Percentiles rank a stretch among this genome's conserved stretches.
phyloP scores from a whole-genome alignment of 116 monocot genomes.

The Dioscorea cayenensis region DNA sequence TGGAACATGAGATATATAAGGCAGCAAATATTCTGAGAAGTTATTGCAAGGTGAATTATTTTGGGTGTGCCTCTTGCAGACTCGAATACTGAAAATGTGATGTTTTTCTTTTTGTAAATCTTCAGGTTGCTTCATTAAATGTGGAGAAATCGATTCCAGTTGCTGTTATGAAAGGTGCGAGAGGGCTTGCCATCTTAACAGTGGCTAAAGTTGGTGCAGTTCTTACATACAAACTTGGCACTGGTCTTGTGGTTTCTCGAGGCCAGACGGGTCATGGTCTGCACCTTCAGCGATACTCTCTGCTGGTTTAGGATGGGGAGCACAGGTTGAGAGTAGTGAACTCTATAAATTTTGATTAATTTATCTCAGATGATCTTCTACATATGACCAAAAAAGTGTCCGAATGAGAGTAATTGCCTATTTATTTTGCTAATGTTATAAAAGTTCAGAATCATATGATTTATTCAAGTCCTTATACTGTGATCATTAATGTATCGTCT shows the following conservation, averaged over 20 bases:
- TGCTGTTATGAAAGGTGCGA: conserved; percentile 70
- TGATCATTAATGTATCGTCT: not conserved
- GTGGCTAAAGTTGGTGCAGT: conserved; percentile 79
- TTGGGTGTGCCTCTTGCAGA: not conserved
- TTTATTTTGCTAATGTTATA: too few species aligned
- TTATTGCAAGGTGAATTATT: conserved; percentile 66
- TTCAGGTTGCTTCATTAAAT: conserved; percentile 69
- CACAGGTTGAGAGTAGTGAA: not conserved
- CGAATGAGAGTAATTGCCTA: too few species aligned
- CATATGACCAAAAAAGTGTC: too few species aligned
- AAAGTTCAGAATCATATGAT: too few species aligned
- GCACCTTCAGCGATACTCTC: conserved; percentile 92
- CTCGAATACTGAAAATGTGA: not conserved
- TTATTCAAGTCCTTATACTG: not conserved
- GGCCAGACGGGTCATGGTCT: conserved; percentile 85
- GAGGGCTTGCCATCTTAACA: conserved; percentile 88
- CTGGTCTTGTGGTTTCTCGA: conserved; percentile 83
- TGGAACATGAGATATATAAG: conserved; percentile 98
- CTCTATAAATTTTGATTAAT: too few species aligned
- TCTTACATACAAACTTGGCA: conserved; percentile 91
- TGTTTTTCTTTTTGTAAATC: not conserved
- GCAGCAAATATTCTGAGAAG: conserved; percentile 67
- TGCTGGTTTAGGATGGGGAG: conserved; percentile 85
- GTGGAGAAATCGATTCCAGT: conserved; percentile 85
- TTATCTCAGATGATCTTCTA: too few species aligned